Evolutionary conservation across 176 grass and related monocot species (phyloP), one percentile per base, ranked within the genome.

Genomic region (Avena insularis): DNA sequence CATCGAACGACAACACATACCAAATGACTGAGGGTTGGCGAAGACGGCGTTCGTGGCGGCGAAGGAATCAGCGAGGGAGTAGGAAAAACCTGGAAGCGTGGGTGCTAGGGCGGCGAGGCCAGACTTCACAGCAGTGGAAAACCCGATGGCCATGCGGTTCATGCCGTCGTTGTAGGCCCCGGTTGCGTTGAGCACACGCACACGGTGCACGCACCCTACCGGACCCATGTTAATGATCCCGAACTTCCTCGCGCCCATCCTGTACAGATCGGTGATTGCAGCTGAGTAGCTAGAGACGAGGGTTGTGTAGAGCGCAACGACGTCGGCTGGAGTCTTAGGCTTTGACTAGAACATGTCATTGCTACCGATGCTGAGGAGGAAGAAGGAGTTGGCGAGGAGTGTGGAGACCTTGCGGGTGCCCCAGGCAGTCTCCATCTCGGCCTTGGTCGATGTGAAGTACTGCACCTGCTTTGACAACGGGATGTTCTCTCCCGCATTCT

Each of bases 181-280:
- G 0, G 48, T 62, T 2, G 71, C 13, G 69, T 63, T 85, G 9
- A 68, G 60, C 49, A 81, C 47, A 0, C 86, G 77, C 74, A 71
- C 78, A 0, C 3, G 0, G 6, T 86, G 90, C 4, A 81, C 75
- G 62, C 90, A 92, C 0, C 90, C 90, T 1, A 92, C 61, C 0
- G 77, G 86, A 0, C 86, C 82, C 1, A 92, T 50, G 78, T 85
- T 85, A 29, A 88, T 79, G 53, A 91, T n/a, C n/a, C 56, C 90
- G 0, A 91, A 53, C 78, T 91, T 91, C 78, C 90, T 81, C 14
- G 76, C 90, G 3, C 90, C 90, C 47, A 91, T 35, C 60, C 5
- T 4, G 71, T 91, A 58, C 13, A 91, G 2, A 4, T 40, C 82
- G 0, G 9, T 68, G 2, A 91, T 19, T 59, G 70, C 43, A 33